phyloP scores from a whole-genome alignment of 2,329 filamentous ascomycete genomes.

The Dactylonectria estremocensis region DNA sequence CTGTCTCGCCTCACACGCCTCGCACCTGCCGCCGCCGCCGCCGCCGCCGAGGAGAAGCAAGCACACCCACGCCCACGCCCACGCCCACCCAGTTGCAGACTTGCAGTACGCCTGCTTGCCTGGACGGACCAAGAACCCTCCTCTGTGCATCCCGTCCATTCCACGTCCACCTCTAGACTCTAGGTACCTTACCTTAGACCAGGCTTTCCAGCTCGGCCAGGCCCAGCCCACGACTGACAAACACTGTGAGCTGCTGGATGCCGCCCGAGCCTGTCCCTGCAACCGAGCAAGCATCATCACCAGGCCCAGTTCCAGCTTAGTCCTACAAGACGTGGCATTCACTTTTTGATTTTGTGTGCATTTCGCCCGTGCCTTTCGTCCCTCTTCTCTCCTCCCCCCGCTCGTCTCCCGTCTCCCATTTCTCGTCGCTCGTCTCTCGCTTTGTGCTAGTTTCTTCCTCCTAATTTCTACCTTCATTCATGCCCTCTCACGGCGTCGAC shows the following conservation, averaged over 20 bases:
- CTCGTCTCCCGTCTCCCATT: conserved; percentile 14
- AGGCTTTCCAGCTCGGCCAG: conserved; percentile 16
- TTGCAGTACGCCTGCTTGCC: background rate
- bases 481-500: conserved; percentile 10
- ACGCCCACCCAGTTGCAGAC: background rate
- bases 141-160: conserved; percentile 17
- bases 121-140: background rate
- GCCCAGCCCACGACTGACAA: conserved; percentile 30
- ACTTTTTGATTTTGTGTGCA: conserved; percentile 35
- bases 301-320: conserved; percentile 37
- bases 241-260: conserved; percentile 40
- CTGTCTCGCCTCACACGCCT: conserved; percentile 25
- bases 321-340: conserved; percentile 49
- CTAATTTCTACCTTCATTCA: background rate
- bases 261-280: conserved; percentile 46
- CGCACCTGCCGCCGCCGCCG: conserved; percentile 16
- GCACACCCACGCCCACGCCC: conserved; percentile 11
- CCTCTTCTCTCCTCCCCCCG: conserved; percentile 5
- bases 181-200: conserved; percentile 3
- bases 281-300: conserved; percentile 46
- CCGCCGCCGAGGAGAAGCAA: conserved; percentile 10
- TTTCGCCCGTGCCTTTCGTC: conserved; percentile 35
- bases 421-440: background rate
- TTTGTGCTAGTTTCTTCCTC: background rate
- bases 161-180: conserved; percentile 9